Conservation (phyloP, 805 yeast genomes). For the Myxozyma mucilagina region DNA sequence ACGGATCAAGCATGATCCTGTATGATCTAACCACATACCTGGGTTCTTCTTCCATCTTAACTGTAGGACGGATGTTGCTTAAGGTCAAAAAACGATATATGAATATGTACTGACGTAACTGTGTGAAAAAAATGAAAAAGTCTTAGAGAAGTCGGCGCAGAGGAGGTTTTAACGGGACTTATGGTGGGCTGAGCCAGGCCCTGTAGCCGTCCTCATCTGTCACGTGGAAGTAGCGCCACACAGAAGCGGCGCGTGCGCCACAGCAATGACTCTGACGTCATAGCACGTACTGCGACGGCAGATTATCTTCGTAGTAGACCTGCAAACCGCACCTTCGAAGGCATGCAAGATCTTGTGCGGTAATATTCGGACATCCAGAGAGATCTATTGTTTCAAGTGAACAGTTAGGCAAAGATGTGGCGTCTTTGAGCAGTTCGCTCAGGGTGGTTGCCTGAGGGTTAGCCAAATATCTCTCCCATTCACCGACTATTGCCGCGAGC, state of each 20-base stretch:
- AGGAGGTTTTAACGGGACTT: too few relatives aligned
- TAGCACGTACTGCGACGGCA: background rate
- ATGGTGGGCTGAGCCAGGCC: background rate
- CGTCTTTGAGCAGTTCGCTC: constrained; percentile 8
- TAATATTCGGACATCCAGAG: background rate
- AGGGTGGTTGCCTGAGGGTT: background rate
- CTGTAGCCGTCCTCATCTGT: background rate
- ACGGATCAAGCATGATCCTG: too few relatives aligned
- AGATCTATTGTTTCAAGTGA: constrained; percentile 4
- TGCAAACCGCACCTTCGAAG: constrained; percentile 10
- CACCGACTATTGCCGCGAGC: constrained; percentile 10
- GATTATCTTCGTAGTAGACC: constrained; percentile 2
- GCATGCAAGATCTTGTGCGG: background rate
- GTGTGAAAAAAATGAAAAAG: too few relatives aligned
- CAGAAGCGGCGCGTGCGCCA: constrained; percentile 6
- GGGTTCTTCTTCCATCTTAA: too few relatives aligned
- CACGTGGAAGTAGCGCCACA: background rate
- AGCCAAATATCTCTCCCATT: constrained; percentile 3
- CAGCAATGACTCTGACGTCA: background rate
- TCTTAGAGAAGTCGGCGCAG: too few relatives aligned
- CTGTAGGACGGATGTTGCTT: too few relatives aligned
- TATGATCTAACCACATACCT: too few relatives aligned
- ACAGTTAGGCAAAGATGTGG: background rate
- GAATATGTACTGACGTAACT: too few relatives aligned
- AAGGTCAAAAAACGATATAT: too few relatives aligned